These are phyloP conservation scores for Neoascochyta sp. DNA, from an alignment of 2,329 filamentous ascomycete species.

Conservation along the genomic window DNA sequence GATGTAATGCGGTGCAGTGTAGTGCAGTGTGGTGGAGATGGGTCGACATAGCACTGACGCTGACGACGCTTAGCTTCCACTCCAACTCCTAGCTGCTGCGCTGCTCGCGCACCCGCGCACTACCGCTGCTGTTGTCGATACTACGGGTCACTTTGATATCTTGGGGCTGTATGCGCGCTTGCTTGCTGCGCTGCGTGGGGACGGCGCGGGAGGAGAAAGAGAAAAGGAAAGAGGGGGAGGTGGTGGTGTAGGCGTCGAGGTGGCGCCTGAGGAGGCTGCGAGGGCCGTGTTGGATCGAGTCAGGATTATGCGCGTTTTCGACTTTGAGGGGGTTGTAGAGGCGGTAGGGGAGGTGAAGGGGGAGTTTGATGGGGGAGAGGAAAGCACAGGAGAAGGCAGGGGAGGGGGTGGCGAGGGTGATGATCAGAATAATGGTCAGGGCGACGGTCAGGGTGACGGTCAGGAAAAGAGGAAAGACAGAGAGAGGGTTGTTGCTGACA, in stretches of 20 bases:
- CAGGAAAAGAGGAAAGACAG: conserved; percentile 10
- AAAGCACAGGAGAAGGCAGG: conserved; percentile 16
- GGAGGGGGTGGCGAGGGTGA: conserved; percentile 5
- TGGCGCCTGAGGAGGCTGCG: conserved; percentile 26
- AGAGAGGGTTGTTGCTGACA: conserved; percentile 35
- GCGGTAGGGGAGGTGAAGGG: conserved; percentile 45
- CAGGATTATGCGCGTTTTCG: conserved; percentile 51
- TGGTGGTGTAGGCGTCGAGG: neutral
- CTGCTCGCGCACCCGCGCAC: conserved; percentile 28
- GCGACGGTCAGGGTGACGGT: conserved; percentile 4
- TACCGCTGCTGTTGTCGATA: conserved; percentile 46
- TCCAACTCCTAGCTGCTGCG: conserved; percentile 39
- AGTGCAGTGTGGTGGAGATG: no score
- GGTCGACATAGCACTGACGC: no score
- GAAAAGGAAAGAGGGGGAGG: neutral
- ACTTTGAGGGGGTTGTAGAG: conserved; percentile 48
- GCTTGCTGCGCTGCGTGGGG: conserved; percentile 3
- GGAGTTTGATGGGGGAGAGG: conserved; percentile 20
- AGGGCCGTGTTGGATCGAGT: conserved; percentile 42
- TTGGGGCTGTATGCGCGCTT: conserved; percentile 37
- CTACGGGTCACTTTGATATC: conserved; percentile 46
- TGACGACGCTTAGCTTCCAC: no score
- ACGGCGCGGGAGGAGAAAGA: neutral
- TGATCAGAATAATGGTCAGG: no score
- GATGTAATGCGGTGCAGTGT: no score